Conservation (phyloP, 768 basidiomycete species). For the Dentipellis sp. region DNA sequence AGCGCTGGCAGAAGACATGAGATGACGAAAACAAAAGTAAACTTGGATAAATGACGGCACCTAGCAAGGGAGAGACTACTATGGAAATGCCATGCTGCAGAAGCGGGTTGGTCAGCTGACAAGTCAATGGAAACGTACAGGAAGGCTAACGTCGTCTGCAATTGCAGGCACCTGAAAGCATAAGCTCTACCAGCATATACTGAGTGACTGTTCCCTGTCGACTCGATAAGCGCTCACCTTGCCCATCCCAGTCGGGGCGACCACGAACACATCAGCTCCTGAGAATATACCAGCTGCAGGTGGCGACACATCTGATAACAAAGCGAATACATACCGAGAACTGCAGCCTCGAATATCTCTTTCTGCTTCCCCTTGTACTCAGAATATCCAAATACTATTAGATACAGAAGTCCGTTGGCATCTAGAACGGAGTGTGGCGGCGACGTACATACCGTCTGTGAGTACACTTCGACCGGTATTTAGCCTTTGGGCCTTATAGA, state of each 20-base stretch:
- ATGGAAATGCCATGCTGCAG: conserved; percentile 59
- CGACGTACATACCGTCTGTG: neutral
- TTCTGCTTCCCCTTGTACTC: conserved; percentile 72
- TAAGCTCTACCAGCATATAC: conserved; percentile 41
- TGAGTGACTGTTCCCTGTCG: neutral
- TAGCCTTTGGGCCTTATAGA: too few relatives aligned
- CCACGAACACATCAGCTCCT: conserved; percentile 70
- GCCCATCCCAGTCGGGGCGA: conserved; percentile 86
- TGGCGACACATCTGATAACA: neutral
- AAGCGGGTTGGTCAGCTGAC: neutral
- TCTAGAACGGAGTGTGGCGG: neutral
- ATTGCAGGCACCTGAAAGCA: conserved; percentile 83
- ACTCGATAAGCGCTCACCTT: conserved; percentile 38
- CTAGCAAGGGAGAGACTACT: conserved; percentile 69
- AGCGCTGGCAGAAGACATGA: conserved; percentile 37
- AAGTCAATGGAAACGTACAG: conserved; percentile 1
- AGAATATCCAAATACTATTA: conserved; percentile 57
- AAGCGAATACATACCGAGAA: conserved; percentile 34
- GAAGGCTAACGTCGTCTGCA: conserved; percentile 39
- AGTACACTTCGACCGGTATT: neutral
- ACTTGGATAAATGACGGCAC: conserved; percentile 27
- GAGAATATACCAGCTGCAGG: neutral
- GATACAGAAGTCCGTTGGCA: neutral
- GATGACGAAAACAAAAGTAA: neutral
- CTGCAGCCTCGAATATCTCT: conserved; percentile 64